Evolutionary conservation across 768 basidiomycete species (phyloP).

Genomic region (Russula sp.): DNA sequence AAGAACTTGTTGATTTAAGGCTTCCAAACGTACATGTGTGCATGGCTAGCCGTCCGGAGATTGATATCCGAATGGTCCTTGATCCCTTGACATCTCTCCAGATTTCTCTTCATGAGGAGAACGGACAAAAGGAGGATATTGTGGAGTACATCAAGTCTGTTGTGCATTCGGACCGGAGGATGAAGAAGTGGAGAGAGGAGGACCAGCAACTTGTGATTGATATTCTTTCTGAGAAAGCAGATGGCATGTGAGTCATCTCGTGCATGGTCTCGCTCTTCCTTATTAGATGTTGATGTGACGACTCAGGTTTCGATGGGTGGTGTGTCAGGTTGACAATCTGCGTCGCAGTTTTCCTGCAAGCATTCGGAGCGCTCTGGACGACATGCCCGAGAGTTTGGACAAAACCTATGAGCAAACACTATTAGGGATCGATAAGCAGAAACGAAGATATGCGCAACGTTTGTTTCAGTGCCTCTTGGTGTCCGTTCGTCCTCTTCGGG

Average conservation of each 20-base stretch:
- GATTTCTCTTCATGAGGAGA: neutral
- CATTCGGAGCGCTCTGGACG: neutral
- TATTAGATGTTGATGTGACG: neutral
- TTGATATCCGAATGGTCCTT: neutral
- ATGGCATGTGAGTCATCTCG: constrained; percentile 3
- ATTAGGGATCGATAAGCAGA: neutral
- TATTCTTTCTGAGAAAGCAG: neutral
- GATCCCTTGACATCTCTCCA: neutral
- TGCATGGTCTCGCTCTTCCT: neutral
- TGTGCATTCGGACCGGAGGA: neutral
- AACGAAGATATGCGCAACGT: neutral
- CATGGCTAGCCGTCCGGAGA: neutral
- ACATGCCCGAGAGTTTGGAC: neutral
- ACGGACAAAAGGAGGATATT: neutral
- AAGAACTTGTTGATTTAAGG: neutral
- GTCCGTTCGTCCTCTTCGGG: neutral
- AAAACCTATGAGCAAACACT: neutral
- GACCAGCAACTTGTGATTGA: neutral
- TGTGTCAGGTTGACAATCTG: no score
- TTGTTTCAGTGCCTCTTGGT: neutral
- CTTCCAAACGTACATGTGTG: neutral
- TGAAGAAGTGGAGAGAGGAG: neutral
- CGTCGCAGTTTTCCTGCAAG: no score
- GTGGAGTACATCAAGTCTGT: neutral
- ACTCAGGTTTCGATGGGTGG: no score